Conservation (phyloP, 1,284 basidiomycete species). For the Ustilago nuda region DNA sequence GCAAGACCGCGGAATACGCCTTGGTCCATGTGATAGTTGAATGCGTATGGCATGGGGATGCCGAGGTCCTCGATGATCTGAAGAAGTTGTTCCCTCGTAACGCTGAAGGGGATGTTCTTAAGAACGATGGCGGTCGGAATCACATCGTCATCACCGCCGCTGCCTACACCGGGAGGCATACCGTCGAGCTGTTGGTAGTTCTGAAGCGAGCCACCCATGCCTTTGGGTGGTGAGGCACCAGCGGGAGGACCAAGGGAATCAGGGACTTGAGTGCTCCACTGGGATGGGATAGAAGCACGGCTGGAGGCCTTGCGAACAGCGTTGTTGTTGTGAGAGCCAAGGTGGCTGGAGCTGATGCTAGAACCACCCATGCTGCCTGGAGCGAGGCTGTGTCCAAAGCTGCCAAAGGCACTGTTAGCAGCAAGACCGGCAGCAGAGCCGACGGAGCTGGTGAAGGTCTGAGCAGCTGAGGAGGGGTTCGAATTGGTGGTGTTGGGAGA, state of each 20-base stretch:
- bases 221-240: constrained; percentile 39
- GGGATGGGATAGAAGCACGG: constrained; percentile 48
- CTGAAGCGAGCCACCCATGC: constrained; percentile 10
- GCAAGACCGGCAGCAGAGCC: constrained; percentile 44
- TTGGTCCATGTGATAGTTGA: constrained; percentile 75
- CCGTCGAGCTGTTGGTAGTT: constrained; percentile 14
- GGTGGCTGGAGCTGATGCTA: constrained; percentile 38
- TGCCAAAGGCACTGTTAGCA: constrained; percentile 52
- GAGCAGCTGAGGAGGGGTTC: constrained; percentile 37
- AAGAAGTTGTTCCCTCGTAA: constrained; percentile 93
- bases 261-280: constrained; percentile 47
- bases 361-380: constrained; percentile 37
- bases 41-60: constrained; percentile 98
- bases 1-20: constrained; percentile 95
- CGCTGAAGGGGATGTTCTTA: constrained; percentile 99
- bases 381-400: constrained; percentile 52
- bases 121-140: constrained; percentile 99
- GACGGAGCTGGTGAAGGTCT: constrained; percentile 40
- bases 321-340: constrained; percentile 36
- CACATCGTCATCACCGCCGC: constrained; percentile 83
- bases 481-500: constrained; percentile 35
- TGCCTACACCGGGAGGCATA: too few relatives aligned
- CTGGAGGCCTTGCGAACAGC: constrained; percentile 27
- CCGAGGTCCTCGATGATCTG: constrained; percentile 93
- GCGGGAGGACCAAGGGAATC: constrained; percentile 31